Base-by-base conservation (phyloP, 2,329 filamentous ascomycete genomes). In the Talaromyces pinophilus region DNA sequence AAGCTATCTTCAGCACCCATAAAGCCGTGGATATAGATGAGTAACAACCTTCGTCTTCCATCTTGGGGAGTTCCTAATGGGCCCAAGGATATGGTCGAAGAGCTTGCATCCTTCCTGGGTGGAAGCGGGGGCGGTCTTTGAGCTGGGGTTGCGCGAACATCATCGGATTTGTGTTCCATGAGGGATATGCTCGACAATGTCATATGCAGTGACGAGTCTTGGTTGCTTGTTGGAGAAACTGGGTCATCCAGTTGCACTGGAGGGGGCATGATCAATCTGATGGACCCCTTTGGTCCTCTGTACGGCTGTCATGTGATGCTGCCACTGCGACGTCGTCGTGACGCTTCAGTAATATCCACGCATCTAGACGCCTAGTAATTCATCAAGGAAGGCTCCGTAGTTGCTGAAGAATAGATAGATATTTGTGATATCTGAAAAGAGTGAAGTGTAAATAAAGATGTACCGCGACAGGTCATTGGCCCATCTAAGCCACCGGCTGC, bases 21-120 rank as follows among this genome's bases (percentile, higher is more conserved):
- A 79, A 96, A 97, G 68, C 93, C 93, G 80, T 97, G 93, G 65
- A 97, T 88, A 75, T 93, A 97, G 63, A 97, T 82, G 25, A 96
- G 76, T 1, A 97, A 84, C 28, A 97, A 82, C 30, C 83, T 85
- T 60, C 87, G 80, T 55, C 66, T 44, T 38, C 66, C 63, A 57
- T 65, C 66, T 33, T n/a, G n/a, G n/a, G 44, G 38, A 13, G 17
- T 48, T 11, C 30, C 42, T 25, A 42, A 33, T 25, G 62, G 63
- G 5, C 44, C 62, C 6, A 69, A 54, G 17, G 66, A 66, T 5
- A 42, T 15, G 11, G 46, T 35, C 17, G 66, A 69, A 22, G 63
- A 63, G 6, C 17, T 46, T 44, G 57, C 57, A 30, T 33, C 40
- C 10, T 60, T 60, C 30, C 57, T 30, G 3, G 35, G 57, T 17